A percentile compares a stretch with the other conserved stretches of the same genome.
These are phyloP conservation scores for Phytophthora litchii DNA, from an alignment of 352 stramenopile genomes.

Conservation along the genomic window DNA sequence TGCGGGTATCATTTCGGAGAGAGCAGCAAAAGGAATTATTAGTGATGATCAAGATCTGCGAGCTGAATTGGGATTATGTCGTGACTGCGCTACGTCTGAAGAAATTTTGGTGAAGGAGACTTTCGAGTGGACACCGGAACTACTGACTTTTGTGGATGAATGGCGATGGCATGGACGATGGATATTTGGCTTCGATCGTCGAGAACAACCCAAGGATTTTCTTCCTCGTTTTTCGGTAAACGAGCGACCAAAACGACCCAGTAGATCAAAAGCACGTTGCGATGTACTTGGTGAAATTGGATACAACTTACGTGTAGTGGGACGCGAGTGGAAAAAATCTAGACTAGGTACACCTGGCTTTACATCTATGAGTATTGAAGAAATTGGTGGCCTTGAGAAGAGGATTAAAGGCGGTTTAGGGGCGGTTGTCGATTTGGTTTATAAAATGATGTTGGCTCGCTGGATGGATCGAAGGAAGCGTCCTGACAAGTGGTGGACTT, in stretches of 20 bases:
- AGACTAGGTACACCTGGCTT: slow-evolving; percentile 28
- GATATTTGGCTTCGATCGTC: slow-evolving; percentile 30
- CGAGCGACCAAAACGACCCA: not conserved
- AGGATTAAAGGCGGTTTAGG: slow-evolving; percentile 51
- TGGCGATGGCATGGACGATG: slow-evolving; percentile 31
- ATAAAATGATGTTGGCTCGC: slow-evolving; percentile 54
- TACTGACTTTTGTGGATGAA: slow-evolving; percentile 48
- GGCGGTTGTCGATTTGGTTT: slow-evolving; percentile 41
- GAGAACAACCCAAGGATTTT: slow-evolving; percentile 27
- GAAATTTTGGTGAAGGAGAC: slow-evolving; percentile 46
- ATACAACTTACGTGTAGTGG: slow-evolving; percentile 20
- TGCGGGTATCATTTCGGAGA: slow-evolving; percentile 29
- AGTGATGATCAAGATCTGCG: slow-evolving; percentile 19
- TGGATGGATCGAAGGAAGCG: slow-evolving; percentile 43
- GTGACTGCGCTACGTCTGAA: slow-evolving; percentile 8
- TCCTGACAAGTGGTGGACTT: slow-evolving; percentile 21
- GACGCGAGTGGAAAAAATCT: slow-evolving; percentile 34
- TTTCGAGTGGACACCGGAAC: slow-evolving; percentile 48
- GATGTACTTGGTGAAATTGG: slow-evolving; percentile 42
- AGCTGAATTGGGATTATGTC: slow-evolving; percentile 13
- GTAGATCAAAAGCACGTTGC: slow-evolving; percentile 20
- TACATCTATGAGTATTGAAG: slow-evolving; percentile 37
- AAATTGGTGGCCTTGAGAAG: slow-evolving; percentile 45
- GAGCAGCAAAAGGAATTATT: slow-evolving; percentile 20
- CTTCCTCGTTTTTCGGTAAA: slow-evolving; percentile 22